Evolutionary conservation across 768 basidiomycete species (phyloP).

Genomic region (Xanthoconium purpureum): DNA sequence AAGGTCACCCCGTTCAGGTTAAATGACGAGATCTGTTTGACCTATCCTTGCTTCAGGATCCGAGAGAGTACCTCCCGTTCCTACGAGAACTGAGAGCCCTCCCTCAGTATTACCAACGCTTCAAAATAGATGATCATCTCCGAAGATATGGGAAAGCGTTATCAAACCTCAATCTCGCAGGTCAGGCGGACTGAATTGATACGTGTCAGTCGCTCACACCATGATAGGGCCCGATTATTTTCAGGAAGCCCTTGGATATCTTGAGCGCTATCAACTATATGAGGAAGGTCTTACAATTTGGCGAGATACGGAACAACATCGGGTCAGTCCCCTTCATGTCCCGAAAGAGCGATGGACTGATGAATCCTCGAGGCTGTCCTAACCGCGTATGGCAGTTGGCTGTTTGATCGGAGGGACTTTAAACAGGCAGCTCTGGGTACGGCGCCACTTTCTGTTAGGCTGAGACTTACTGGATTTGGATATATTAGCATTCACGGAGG

Average conservation of each 20-base stretch:
- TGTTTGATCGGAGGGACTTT: conserved; percentile 84
- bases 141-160: conserved; percentile 74
- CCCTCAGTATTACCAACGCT: conserved; percentile 79
- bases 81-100: conserved; percentile 77
- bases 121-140: conserved; percentile 91
- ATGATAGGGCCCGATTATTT: conserved; percentile 63
- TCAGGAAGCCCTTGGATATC: conserved; percentile 75
- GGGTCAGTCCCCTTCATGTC: conserved; percentile 39
- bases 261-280: conserved; percentile 76
- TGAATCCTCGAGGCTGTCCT: conserved; percentile 52
- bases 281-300: conserved; percentile 73
- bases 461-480: conserved; percentile 4
- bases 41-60: conserved; percentile 61
- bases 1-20: conserved; percentile 57
- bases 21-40: neutral
- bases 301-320: conserved; percentile 59
- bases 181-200: conserved; percentile 34
- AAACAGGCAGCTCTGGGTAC: conserved; percentile 78
- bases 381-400: conserved; percentile 78
- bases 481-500: conserved; percentile 68
- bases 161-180: conserved; percentile 68
- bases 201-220: conserved; percentile 2
- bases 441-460: conserved; percentile 9
- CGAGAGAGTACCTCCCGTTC: conserved; percentile 96
- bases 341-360: conserved; percentile 6